These are phyloP conservation scores for Neonectria ditissima DNA, from an alignment of 2,329 filamentous ascomycete species.

Conservation along the genomic window DNA sequence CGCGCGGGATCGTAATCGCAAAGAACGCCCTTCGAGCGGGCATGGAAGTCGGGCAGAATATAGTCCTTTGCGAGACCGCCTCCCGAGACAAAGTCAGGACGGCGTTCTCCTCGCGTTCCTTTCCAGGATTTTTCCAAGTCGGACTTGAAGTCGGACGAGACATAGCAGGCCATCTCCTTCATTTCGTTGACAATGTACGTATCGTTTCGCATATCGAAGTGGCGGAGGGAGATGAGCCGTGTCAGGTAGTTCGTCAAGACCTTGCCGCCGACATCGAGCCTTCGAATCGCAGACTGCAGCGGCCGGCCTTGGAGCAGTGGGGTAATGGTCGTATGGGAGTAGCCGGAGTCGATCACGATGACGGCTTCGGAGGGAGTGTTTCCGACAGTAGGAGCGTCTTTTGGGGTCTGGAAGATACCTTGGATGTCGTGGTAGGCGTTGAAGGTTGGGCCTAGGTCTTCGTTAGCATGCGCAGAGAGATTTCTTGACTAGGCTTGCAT, in stretches of 20 bases:
- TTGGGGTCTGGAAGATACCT: slow-evolving; percentile 72
- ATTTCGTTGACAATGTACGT: slow-evolving; percentile 95
- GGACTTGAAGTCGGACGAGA: slow-evolving; percentile 78
- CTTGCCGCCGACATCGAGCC: slow-evolving; percentile 93
- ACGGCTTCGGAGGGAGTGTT: slow-evolving; percentile 78
- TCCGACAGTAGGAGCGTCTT: slow-evolving; percentile 55
- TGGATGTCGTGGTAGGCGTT: slow-evolving; percentile 87
- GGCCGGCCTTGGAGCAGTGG: slow-evolving; percentile 85
- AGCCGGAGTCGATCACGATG: slow-evolving; percentile 91
- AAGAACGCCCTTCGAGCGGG: slow-evolving; percentile 72
- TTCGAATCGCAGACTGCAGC: slow-evolving; percentile 82
- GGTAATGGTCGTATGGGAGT: slow-evolving; percentile 92
- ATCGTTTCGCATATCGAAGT: slow-evolving; percentile 97
- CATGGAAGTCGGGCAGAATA: slow-evolving; percentile 84
- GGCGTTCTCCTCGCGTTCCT: slow-evolving; percentile 71
- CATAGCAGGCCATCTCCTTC: slow-evolving; percentile 90
- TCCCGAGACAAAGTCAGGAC: slow-evolving; percentile 61
- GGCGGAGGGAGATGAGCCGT: slow-evolving; percentile 86
- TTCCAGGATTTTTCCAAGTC: slow-evolving; percentile 91
- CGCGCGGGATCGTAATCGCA: slow-evolving; percentile 80
- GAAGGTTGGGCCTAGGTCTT: slow-evolving; percentile 71
- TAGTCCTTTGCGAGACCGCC: slow-evolving; percentile 86
- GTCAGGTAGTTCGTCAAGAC: slow-evolving; percentile 93
- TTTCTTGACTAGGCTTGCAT: slow-evolving; percentile 33
- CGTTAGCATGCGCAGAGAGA: slow-evolving; percentile 16